A percentile compares a stretch with the other conserved stretches of the same genome.
phyloP scores from a whole-genome alignment of 805 yeast genomes.

The Tetrapisispora pingtungensis region DNA sequence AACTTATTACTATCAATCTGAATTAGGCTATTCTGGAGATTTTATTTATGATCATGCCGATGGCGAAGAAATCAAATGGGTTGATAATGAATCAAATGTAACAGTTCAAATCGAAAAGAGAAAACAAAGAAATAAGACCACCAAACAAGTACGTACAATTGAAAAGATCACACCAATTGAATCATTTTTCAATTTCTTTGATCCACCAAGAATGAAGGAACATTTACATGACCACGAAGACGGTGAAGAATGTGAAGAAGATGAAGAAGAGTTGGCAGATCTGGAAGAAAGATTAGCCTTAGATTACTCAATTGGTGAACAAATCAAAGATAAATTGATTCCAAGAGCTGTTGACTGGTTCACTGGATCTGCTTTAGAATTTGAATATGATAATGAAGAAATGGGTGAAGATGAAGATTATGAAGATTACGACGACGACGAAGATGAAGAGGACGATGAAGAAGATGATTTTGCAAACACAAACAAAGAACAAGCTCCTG shows the following conservation, averaged over 20 bases:
- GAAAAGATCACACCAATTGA: conserved; percentile 92
- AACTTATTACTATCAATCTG: conserved; percentile 88
- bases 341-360: conserved; percentile 98
- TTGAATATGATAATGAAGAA: conserved; percentile 49
- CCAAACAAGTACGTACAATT: conserved; percentile 91
- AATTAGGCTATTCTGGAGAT: conserved; percentile 90
- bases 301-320: conserved; percentile 94
- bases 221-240: conserved; percentile 30
- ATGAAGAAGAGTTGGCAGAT: conserved; percentile 55
- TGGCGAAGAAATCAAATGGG: conserved; percentile 77
- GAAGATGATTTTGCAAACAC: conserved; percentile 30
- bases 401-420: conserved; percentile 53
- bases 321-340: conserved; percentile 86
- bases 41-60: conserved; percentile 95
- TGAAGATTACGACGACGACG: conserved; percentile 58
- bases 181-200: conserved; percentile 91
- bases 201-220: conserved; percentile 68
- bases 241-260: conserved; percentile 39
- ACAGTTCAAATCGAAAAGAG: conserved; percentile 85
- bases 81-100: conserved; percentile 65
- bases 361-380: conserved; percentile 91
- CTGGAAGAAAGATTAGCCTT: conserved; percentile 77
- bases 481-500: conserved; percentile 57
- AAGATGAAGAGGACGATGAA: conserved; percentile 35
- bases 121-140: conserved; percentile 93